Evolutionary conservation across 331 rosid species (phyloP).

Genomic region (Quercus phellos): DNA sequence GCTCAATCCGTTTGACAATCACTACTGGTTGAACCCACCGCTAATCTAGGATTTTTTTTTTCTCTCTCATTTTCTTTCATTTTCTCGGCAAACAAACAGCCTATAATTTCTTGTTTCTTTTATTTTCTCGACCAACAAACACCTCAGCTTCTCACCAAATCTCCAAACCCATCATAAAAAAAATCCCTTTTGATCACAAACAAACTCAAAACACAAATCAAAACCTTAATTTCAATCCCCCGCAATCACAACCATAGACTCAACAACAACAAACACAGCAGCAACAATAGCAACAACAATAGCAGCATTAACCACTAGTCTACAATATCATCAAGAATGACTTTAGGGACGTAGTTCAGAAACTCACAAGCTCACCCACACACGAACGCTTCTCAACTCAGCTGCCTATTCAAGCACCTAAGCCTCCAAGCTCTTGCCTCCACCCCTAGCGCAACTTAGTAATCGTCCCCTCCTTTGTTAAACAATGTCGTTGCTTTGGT

Average conservation of each 20-base stretch:
- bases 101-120: no score
- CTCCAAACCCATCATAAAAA: slow-evolving; percentile 55
- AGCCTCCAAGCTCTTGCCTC: slow-evolving; percentile 69
- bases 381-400: slow-evolving; percentile 70
- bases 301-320: slow-evolving; percentile 85
- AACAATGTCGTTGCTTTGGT: slow-evolving; percentile 12
- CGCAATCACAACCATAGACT: not conserved
- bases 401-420: slow-evolving; percentile 71
- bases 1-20: no score
- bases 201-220: not conserved
- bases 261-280: slow-evolving; percentile 4
- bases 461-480: slow-evolving; percentile 57
- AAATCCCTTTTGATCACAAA: slow-evolving; percentile 30
- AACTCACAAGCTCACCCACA: slow-evolving; percentile 92
- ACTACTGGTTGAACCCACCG: no score
- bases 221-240: slow-evolving; percentile 10
- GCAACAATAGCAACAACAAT: no score
- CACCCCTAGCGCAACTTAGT: slow-evolving; percentile 71
- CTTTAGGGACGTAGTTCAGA: slow-evolving; percentile 88
- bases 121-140: slow-evolving; percentile 11
- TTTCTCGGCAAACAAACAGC: no score
- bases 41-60: no score
- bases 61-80: no score
- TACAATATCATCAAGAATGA: slow-evolving; percentile 93
- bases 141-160: slow-evolving; percentile 81